Evolutionary conservation across 257 asterid genomes (phyloP).

Genomic region (Solanum ossicruentum): DNA sequence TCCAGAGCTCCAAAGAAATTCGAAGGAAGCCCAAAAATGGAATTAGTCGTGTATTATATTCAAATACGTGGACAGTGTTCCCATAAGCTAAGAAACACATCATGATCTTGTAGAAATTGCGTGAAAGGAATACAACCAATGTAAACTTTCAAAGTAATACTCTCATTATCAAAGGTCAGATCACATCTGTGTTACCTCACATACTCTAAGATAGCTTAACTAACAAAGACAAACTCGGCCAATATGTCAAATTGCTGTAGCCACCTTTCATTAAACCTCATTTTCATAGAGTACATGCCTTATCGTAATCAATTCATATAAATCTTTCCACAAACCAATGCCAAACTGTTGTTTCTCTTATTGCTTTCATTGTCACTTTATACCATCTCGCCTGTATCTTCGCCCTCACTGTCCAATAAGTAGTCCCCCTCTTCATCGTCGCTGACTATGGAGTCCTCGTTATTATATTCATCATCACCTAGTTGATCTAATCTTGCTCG

Average conservation of each 20-base stretch:
- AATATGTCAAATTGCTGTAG: background rate
- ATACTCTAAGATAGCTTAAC: background rate
- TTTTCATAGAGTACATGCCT: background rate
- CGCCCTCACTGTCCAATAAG: slow-evolving; percentile 37
- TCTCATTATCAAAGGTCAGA: background rate
- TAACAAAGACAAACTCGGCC: background rate
- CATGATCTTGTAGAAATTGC: background rate
- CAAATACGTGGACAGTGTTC: background rate
- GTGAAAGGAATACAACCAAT: background rate
- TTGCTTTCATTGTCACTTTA: background rate
- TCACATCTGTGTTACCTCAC: background rate
- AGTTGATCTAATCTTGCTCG: background rate
- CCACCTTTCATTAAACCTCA: background rate
- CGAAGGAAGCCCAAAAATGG: background rate
- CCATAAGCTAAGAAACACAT: background rate
- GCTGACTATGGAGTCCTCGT: background rate
- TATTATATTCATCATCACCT: background rate
- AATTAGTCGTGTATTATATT: background rate
- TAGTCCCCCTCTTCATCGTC: slow-evolving; percentile 38
- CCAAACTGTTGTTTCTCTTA: background rate
- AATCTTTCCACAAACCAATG: background rate
- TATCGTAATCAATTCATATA: background rate
- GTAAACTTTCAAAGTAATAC: background rate
- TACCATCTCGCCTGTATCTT: slow-evolving; percentile 2
- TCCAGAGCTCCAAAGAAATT: background rate